Percentiles rank a stretch among this genome's conserved stretches.
Conservation (phyloP, 176 grass and related monocot genomes). For the Triticum turgidum region DNA sequence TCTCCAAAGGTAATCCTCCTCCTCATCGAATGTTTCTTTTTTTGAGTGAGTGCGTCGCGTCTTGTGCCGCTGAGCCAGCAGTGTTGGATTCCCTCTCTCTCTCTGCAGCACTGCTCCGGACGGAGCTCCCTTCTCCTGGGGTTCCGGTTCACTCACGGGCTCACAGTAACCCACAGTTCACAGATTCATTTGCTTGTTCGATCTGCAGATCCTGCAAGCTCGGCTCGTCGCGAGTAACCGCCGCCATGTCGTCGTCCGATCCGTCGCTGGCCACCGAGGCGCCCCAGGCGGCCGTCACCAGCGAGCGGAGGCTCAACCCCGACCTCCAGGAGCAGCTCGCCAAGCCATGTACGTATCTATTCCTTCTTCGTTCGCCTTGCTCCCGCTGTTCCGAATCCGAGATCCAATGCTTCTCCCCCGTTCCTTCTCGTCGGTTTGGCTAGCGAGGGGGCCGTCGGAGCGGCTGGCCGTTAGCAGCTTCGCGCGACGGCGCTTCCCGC, state of each 20-base stretch:
- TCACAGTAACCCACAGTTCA: background rate
- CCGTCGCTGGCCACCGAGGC: conserved; percentile 48
- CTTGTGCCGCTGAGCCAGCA: no score
- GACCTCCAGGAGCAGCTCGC: conserved; percentile 49
- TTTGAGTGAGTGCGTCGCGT: no score
- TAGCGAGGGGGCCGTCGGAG: background rate
- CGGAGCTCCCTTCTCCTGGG: no score
- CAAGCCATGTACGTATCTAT: conserved; percentile 44
- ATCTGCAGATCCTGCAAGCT: conserved; percentile 26
- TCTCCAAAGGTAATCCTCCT: background rate
- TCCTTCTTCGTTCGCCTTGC: background rate
- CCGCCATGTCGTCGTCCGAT: conserved; percentile 20
- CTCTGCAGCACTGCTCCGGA: no score
- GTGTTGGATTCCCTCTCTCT: background rate
- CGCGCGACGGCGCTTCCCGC: background rate
- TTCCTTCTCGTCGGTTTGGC: background rate
- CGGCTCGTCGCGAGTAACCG: background rate
- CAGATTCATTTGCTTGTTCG: background rate
- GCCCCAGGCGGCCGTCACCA: conserved; percentile 39
- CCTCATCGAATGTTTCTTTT: no score
- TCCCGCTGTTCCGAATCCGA: background rate
- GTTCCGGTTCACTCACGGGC: no score
- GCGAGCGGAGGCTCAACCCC: conserved; percentile 55
- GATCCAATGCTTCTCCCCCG: background rate
- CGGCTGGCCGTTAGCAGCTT: no score